phyloP scores from a whole-genome alignment of 148 eudicot species.

The Cornus kousa region DNA sequence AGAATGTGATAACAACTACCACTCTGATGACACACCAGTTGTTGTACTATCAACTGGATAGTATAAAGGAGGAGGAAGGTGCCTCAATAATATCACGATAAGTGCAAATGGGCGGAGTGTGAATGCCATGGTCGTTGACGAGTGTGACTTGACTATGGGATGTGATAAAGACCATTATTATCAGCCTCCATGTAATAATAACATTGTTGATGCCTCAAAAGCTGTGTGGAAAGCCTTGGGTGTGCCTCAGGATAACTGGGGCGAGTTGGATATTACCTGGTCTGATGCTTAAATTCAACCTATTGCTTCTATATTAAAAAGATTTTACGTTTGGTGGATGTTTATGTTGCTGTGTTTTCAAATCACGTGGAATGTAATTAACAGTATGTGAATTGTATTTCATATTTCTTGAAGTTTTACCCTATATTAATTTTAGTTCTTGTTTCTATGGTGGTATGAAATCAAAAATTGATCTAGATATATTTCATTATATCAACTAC shows the following conservation, averaged over 20 bases:
- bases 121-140: slow-evolving; percentile 41
- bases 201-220: slow-evolving; percentile 38
- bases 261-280: slow-evolving; percentile 30
- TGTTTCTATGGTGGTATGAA: background rate
- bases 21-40: no score
- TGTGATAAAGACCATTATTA: slow-evolving; percentile 37
- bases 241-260: slow-evolving; percentile 22
- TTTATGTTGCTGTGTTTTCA: no score
- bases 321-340: no score
- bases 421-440: no score
- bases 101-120: slow-evolving; percentile 27
- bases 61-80: no score
- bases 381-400: no score
- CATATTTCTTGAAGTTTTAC: no score
- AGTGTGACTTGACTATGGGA: slow-evolving; percentile 39
- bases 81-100: slow-evolving; percentile 3
- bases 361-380: no score
- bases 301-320: background rate
- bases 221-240: slow-evolving; percentile 42
- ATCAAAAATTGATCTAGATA: no score
- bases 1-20: no score
- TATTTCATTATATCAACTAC: no score
- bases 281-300: slow-evolving; percentile 25
- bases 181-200: slow-evolving; percentile 31
- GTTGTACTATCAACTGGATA: no score